These are phyloP conservation scores for Apostasia ramifera DNA, from an alignment of 106 monocot species.

Conservation along the genomic window DNA sequence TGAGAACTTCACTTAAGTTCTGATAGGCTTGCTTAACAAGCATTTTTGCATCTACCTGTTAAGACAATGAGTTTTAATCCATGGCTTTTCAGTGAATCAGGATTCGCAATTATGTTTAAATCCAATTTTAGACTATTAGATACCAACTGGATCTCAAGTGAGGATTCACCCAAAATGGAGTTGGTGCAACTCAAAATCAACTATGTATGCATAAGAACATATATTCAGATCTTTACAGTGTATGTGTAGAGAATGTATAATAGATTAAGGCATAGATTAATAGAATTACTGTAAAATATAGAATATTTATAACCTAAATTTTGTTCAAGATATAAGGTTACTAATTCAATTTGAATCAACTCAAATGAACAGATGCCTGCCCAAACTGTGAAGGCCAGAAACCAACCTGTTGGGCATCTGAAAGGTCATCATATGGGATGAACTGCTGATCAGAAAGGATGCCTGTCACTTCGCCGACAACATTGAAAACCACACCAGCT, in stretches of 20 bases:
- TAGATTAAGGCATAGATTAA: no score
- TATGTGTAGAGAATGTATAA: no score
- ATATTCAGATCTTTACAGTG: no score
- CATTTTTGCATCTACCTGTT: conserved; percentile 52
- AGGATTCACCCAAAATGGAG: neutral
- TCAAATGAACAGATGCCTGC: neutral
- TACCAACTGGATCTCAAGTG: no score
- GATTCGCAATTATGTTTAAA: no score
- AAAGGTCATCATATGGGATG: conserved; percentile 35
- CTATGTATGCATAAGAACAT: neutral
- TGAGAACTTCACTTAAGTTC: conserved; percentile 29
- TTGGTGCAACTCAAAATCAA: neutral
- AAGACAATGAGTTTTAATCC: neutral
- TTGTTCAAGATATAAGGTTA: neutral
- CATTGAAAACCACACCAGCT: conserved; percentile 59
- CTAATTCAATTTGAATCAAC: neutral
- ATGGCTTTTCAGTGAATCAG: no score
- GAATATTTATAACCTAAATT: neutral
- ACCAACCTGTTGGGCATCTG: conserved; percentile 58
- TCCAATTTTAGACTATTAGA: no score
- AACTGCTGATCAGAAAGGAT: conserved; percentile 36
- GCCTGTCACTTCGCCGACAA: conserved; percentile 66
- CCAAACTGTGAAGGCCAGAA: neutral
- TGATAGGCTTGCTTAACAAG: conserved; percentile 44
- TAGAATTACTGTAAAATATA: neutral